phyloP scores from a whole-genome alignment of 2,329 filamentous ascomycete genomes.

The Chrysosporium keratinophilum region DNA sequence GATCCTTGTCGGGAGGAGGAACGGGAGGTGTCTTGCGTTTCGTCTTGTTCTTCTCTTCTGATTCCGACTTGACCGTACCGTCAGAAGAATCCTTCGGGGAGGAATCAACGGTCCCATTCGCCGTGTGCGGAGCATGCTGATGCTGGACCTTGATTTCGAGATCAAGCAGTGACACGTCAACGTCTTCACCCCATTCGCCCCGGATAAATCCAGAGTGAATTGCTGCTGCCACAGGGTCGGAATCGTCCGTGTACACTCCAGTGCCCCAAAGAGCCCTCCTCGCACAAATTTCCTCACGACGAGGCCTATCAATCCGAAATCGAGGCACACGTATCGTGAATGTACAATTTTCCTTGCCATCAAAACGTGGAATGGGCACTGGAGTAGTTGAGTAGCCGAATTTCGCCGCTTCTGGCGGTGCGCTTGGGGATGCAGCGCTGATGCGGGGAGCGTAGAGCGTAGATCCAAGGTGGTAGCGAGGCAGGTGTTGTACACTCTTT shows the following conservation, averaged over 20 bases:
- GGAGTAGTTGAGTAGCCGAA: conserved; percentile 52
- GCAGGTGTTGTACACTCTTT: conserved; percentile 57
- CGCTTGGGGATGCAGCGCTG: conserved; percentile 35
- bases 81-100: background rate
- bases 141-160: conserved; percentile 41
- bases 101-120: conserved; percentile 7
- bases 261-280: conserved; percentile 82
- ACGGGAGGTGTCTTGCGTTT: conserved; percentile 31
- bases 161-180: conserved; percentile 59
- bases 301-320: conserved; percentile 57
- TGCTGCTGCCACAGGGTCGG: conserved; percentile 81
- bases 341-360: conserved; percentile 76
- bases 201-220: conserved; percentile 90
- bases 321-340: conserved; percentile 79
- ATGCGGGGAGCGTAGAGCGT: conserved; percentile 67
- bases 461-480: conserved; percentile 72
- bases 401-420: conserved; percentile 40
- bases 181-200: conserved; percentile 72
- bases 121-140: conserved; percentile 31
- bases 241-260: conserved; percentile 91
- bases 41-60: conserved; percentile 6
- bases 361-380: conserved; percentile 63
- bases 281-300: conserved; percentile 73
- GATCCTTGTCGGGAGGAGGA: conserved; percentile 58
- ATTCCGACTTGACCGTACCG: conserved; percentile 7